Base-by-base conservation (phyloP, 192 early-diverging fungal genomes). In the Powellomyces hirtus region DNA sequence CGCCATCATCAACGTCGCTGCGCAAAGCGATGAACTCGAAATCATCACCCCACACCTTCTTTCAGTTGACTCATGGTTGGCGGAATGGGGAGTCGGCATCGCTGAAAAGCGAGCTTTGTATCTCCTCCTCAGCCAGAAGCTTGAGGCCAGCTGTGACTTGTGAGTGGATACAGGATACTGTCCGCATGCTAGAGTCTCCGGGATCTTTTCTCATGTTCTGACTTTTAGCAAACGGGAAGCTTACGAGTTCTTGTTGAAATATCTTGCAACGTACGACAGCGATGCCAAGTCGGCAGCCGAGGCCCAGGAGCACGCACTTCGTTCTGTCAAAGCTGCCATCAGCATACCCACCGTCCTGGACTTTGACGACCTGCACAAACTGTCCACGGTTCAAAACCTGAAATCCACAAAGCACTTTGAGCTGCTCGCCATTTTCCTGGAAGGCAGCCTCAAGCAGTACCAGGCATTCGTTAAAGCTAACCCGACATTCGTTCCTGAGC, bases 1-100 rank as follows among this genome's bases (percentile, higher is more conserved):
- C 44, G 79, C 86, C 62, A 89, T 97, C 66, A 79, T 95, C 27
- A 82, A 83, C 38, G 82, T 91, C 68, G 93, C 92, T 18, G 78
- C 82, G 34, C 77, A 89, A 52, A 78, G 78, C 37, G 86, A 87
- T 64, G 89, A 90, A 57, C 71, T 92, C 38, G 88, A 89, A 46
- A 74, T 83, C 38, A 62, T 94, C 26, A 75, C 88, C 20, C 81
- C 88, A 44, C 83, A 84, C 59, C 75, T 92, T 38, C 66, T 78
- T 11, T 75, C 88, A 44, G 66, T 92, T 26, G 86, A 91, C 46
- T 66, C 53, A 55, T 91, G 86, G 84, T 73, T 86, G 13, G 77
- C 78, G 27, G 85, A 88, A 62, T 94, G 92, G 92, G 84, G 81
- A 24, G 77, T 90, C 45, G 50, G 73, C 46, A 30, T 75, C 44